phyloP scores from a whole-genome alignment of 805 yeast species.

The Candida vaughaniae region DNA sequence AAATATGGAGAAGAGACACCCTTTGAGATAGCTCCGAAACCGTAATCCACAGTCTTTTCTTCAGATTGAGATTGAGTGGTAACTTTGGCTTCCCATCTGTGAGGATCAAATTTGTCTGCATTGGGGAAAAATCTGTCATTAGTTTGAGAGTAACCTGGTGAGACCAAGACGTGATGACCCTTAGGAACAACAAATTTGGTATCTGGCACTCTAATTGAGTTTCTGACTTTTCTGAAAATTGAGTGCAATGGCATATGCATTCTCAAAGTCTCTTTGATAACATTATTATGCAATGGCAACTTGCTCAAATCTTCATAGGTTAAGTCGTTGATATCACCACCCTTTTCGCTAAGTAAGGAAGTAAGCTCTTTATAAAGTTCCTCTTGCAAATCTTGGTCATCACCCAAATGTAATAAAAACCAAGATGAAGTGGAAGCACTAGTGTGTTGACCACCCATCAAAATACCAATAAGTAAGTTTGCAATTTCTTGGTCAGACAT shows the following conservation, averaged over 20 bases:
- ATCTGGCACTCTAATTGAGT: conserved; percentile 75
- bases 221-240: conserved; percentile 85
- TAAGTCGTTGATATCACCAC: conserved; percentile 50
- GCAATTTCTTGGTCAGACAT: conserved; percentile 97
- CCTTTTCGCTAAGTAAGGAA: conserved; percentile 54
- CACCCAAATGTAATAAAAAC: conserved; percentile 89
- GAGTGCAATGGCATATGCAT: conserved; percentile 97
- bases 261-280: conserved; percentile 90
- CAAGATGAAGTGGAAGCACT: conserved; percentile 95
- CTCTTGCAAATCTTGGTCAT: conserved; percentile 80
- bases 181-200: conserved; percentile 78
- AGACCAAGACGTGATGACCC: conserved; percentile 86
- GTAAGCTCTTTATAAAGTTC: conserved; percentile 75
- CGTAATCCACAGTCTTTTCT: conserved; percentile 70
- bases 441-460: conserved; percentile 99
- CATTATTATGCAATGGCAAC: conserved; percentile 78
- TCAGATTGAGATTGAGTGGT: conserved; percentile 25
- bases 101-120: conserved; percentile 72
- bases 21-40: conserved; percentile 94
- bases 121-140: conserved; percentile 77
- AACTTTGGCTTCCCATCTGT: conserved; percentile 64
- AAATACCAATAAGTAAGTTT: conserved; percentile 82
- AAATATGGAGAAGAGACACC: conserved; percentile 95
- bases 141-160: conserved; percentile 89
- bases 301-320: conserved; percentile 81